Base-by-base conservation (phyloP, 202 grass and related monocot genomes). In the Saccharum hybrid region DNA sequence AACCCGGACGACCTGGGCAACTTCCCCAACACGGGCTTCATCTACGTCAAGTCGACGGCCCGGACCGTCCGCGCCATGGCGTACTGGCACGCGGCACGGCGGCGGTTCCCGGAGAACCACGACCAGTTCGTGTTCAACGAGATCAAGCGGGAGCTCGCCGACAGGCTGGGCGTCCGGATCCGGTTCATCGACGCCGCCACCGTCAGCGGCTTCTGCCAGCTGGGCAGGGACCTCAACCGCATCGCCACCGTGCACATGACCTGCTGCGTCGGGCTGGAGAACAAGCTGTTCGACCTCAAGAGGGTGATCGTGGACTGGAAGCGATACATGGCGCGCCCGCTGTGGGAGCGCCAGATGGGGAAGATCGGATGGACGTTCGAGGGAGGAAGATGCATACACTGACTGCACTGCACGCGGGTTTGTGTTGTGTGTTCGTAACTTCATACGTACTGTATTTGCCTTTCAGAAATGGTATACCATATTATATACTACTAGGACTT, bases 71-170 rank as follows among this genome's bases (percentile, higher is more conserved):
- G 86, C 75, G 93, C 92, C 83, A 94, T 93, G 90, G 87, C 90
- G 1, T 90, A 94, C 71, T 98, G 95, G 95, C 93, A 94, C 85
- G 84, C 75, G 3, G 90, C 95, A 7, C 61, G 92, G 68, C 46
- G 61, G 4, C 76, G 88, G 22, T 97, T 88, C 49, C 92, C 90
- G 0, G 62, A 82, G 57, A 82, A 91, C 30, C 95, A 98, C 71
- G 95, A 98, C 69, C 92, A 98, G 81, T 93, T 91, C 75, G 95
- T 98, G 13, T 92, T 98, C 82, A 98, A 98, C 69, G 87, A 90
- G 75, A 98, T 98, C 88, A 98, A 94, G 83, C 74, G 62, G 1
- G 92, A 94, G 83, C 81, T 90, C 21, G 89, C 72, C 7, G 46
- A 11, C 19, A 61, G 52, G 26, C 30, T 94, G 14, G 90, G 82